phyloP scores from a whole-genome alignment of 2,329 filamentous ascomycete genomes.

The Curvularia sp. region DNA sequence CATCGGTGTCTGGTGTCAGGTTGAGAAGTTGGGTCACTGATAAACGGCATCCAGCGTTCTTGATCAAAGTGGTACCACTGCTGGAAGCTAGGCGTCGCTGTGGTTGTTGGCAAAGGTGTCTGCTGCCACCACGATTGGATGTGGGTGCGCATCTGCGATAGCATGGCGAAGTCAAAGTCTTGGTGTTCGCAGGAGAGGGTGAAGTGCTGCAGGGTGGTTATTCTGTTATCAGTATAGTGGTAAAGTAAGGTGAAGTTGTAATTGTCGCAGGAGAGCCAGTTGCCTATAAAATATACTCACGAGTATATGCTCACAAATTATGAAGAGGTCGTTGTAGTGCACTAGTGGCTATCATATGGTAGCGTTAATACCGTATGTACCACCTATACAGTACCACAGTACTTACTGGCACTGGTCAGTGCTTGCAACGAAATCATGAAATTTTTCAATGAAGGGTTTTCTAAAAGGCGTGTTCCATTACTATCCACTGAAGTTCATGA shows the following conservation, averaged over 20 bases:
- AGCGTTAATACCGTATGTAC: neutral
- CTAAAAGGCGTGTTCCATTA: too few relatives aligned
- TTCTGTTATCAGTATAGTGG: neutral
- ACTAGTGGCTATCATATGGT: too few relatives aligned
- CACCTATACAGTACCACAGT: neutral
- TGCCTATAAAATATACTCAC: too few relatives aligned
- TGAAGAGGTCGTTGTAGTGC: neutral
- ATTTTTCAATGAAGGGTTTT: too few relatives aligned
- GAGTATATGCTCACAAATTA: neutral
- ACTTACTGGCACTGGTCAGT: too few relatives aligned
- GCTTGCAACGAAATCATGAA: too few relatives aligned
- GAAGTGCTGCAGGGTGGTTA: neutral
- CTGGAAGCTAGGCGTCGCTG: slow-evolving; percentile 10
- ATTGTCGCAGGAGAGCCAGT: neutral
- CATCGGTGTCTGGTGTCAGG: slow-evolving; percentile 2
- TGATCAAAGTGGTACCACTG: slow-evolving; percentile 6
- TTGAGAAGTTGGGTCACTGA: neutral
- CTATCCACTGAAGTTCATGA: too few relatives aligned
- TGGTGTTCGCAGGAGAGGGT: neutral
- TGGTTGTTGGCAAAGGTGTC: slow-evolving; percentile 8
- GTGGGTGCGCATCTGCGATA: slow-evolving; percentile 7
- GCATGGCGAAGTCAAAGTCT: slow-evolving; percentile 1
- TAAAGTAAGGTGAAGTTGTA: neutral
- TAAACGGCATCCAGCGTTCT: neutral
- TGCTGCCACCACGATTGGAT: slow-evolving; percentile 13